Percentiles rank a stretch among this genome's conserved stretches.
Evolutionary conservation across 768 basidiomycete species (phyloP).

Genomic region (Boletus rubroflammeus): DNA sequence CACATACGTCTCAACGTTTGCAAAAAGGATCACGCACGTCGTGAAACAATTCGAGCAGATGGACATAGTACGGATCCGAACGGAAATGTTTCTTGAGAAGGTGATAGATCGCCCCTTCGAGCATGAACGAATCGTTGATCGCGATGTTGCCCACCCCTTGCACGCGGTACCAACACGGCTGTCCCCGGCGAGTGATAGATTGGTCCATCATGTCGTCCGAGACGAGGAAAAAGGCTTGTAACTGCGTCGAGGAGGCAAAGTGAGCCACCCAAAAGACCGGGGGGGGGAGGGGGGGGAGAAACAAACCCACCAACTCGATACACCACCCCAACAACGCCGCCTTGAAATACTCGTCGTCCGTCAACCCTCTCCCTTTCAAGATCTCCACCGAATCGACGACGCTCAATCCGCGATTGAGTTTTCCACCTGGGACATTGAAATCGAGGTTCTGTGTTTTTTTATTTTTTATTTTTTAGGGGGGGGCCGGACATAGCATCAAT

Average conservation of each 20-base stretch:
- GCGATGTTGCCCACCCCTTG: constrained; percentile 69
- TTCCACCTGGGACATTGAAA: constrained; percentile 95
- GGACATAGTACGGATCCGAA: constrained; percentile 74
- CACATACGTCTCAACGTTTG: background rate
- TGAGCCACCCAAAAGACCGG: no score
- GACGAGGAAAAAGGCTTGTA: constrained; percentile 97
- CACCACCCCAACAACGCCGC: constrained; percentile 92
- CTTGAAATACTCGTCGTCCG: constrained; percentile 84
- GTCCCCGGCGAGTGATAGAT: constrained; percentile 88
- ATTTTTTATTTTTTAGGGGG: no score
- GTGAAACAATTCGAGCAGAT: constrained; percentile 88
- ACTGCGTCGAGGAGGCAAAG: constrained; percentile 38
- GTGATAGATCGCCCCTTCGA: constrained; percentile 89
- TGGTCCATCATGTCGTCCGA: constrained; percentile 93
- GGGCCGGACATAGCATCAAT: background rate
- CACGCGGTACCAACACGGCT: constrained; percentile 90
- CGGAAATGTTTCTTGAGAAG: constrained; percentile 88
- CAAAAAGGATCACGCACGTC: constrained; percentile 49
- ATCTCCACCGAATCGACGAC: constrained; percentile 93
- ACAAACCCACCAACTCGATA: constrained; percentile 77
- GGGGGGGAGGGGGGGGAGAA: no score
- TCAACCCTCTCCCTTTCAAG: constrained; percentile 63
- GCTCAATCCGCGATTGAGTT: constrained; percentile 95
- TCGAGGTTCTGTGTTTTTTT: constrained; percentile 67
- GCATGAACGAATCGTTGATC: constrained; percentile 96